Percentiles rank a stretch among this genome's conserved stretches.
Conservation (phyloP, 169 alveolate species). For the Cryptosporidium baileyi region DNA sequence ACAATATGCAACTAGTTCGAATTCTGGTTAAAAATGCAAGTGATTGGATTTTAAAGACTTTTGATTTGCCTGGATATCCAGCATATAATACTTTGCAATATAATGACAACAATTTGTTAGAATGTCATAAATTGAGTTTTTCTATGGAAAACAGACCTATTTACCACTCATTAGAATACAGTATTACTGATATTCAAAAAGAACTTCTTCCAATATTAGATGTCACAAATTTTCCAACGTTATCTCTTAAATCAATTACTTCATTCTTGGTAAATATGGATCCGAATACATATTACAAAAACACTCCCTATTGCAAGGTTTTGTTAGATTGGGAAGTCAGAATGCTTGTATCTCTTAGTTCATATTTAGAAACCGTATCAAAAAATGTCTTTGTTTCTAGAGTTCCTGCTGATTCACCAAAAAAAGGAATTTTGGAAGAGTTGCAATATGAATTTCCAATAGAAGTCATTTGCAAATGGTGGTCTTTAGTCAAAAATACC, state of each 20-base stretch:
- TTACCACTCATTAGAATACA: neutral
- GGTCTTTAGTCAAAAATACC: neutral
- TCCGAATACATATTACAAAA: constrained; percentile 11
- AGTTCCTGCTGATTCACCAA: constrained; percentile 1
- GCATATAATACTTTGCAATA: neutral
- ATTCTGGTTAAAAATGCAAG: constrained; percentile 32
- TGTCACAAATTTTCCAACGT: constrained; percentile 15
- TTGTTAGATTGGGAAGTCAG: constrained; percentile 32
- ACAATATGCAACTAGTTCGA: constrained; percentile 21
- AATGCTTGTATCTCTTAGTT: constrained; percentile 27
- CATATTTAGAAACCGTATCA: constrained; percentile 39
- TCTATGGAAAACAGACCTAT: constrained; percentile 53
- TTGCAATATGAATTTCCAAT: constrained; percentile 40
- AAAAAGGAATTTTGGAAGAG: constrained; percentile 31
- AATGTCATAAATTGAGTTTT: constrained; percentile 8
- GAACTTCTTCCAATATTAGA: neutral
- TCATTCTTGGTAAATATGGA: constrained; percentile 29
- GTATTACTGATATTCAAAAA: neutral
- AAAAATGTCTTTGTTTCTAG: neutral
- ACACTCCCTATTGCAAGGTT: neutral
- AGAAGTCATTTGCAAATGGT: constrained; percentile 42
- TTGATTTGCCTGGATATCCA: constrained; percentile 36
- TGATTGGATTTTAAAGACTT: constrained; percentile 29
- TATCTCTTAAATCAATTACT: constrained; percentile 35
- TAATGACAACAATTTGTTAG: constrained; percentile 2